phyloP scores from a whole-genome alignment of 2,329 filamentous ascomycete species.

The Fulvia fulva region DNA sequence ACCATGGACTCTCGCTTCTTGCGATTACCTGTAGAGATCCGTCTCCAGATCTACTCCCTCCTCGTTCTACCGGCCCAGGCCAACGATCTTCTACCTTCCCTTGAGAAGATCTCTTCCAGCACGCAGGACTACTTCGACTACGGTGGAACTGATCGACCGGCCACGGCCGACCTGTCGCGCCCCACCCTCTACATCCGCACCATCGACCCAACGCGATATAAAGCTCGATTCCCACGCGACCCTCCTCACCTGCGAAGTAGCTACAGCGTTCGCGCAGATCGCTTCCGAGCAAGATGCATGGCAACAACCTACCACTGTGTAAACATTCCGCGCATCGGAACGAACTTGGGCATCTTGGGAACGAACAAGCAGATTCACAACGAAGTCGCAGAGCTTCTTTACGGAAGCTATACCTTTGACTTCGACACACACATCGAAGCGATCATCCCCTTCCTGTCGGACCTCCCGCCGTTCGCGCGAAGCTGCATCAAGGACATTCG shows the following conservation, averaged over 20 bases:
- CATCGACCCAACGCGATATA: slow-evolving; percentile 38
- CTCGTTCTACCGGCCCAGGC: slow-evolving; percentile 36
- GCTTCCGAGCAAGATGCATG: slow-evolving; percentile 41
- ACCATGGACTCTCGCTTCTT: slow-evolving; percentile 33
- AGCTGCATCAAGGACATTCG: slow-evolving; percentile 48
- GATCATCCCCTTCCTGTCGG: slow-evolving; percentile 56
- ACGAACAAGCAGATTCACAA: slow-evolving; percentile 46
- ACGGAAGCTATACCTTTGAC: slow-evolving; percentile 54
- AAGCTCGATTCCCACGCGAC: slow-evolving; percentile 15
- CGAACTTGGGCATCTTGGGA: slow-evolving; percentile 28
- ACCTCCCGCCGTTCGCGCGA: slow-evolving; percentile 51
- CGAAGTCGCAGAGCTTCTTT: slow-evolving; percentile 56
- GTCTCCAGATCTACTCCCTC: slow-evolving; percentile 46
- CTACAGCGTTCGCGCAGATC: slow-evolving; percentile 40
- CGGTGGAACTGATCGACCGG: slow-evolving; percentile 23
- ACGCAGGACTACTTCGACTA: slow-evolving; percentile 43
- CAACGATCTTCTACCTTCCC: slow-evolving; percentile 31
- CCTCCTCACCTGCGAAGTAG: slow-evolving; percentile 34
- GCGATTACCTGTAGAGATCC: slow-evolving; percentile 44
- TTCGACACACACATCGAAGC: slow-evolving; percentile 60
- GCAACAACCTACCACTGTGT: slow-evolving; percentile 55
- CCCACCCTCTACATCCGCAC: slow-evolving; percentile 43
- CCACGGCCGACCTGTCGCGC: slow-evolving; percentile 20
- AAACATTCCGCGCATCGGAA: slow-evolving; percentile 38
- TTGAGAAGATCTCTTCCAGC: slow-evolving; percentile 30